Base-by-base conservation (phyloP, 2,329 filamentous ascomycete genomes). In the Penicillium sp. region DNA sequence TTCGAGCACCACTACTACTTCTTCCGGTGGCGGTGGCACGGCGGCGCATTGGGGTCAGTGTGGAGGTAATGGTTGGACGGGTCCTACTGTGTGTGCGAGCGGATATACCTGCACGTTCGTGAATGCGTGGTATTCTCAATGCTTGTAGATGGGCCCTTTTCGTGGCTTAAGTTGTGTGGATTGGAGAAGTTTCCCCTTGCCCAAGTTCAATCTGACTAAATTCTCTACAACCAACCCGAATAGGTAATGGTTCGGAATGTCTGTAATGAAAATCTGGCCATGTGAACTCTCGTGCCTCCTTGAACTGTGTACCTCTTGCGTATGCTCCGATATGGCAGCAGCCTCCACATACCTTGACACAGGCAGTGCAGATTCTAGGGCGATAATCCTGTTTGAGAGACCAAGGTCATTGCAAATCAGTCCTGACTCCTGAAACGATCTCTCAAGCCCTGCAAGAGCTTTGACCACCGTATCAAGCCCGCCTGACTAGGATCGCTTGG, bases 51-150 rank as follows among this genome's bases (percentile, higher is more conserved):
- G 49, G 49, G 49, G 49, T n/a, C 49, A 52, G n/a, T 52, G 37
- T 39, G 49, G 49, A 52, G 49, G 49, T 22, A 38, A 35, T 28
- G 49, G 49, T 1, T 52, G 49, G 49, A 52, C 35, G 6, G 49
- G 49, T n/a, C 49, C 49, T 10, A 52, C 49, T 17, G 34, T 38
- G 8, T 52, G 49, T 38, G 49, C 37, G 17, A n/a, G 35, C 4
- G 49, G 49, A 41, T 39, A 39, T 39, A 52, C 49, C 14, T 52
- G 49, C 49, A 52, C 49, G 12, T 22, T 14, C 22, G 22, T 22
- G 12, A 52, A 52, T 39, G 35, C 35, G 5, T 52, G 49, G 49
- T 52, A 52, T 39, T 52, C 49, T 8, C 49, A 52, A 35, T 52
- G 49, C 10, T 11, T 52, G 37, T 52, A 52, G 17, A 31, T 20